A percentile compares a stretch with the other conserved stretches of the same genome.
phyloP scores from a whole-genome alignment of 371 early-diverging fungal species.

The Haplosporangium sp. region DNA sequence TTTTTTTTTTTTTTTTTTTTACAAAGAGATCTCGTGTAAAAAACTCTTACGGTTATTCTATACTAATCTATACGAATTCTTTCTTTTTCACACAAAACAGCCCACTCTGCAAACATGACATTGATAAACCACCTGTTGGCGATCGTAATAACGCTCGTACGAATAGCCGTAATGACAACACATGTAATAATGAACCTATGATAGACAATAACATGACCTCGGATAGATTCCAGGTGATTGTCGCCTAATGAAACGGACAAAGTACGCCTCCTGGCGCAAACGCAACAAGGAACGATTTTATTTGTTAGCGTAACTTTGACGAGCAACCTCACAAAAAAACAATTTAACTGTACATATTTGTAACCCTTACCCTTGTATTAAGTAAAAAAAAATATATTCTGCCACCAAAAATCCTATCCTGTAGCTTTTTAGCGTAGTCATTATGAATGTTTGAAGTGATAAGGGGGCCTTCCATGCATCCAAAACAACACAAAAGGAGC shows the following conservation, averaged over 20 bases:
- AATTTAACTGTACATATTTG: no score
- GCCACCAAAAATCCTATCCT: no score
- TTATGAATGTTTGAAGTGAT: no score
- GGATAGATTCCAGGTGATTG: slow-evolving; percentile 27
- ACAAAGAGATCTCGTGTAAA: no score
- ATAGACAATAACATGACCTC: background rate
- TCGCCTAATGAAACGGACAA: slow-evolving; percentile 5
- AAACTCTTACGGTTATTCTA: no score
- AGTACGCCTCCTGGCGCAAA: background rate
- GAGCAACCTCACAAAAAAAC: background rate
- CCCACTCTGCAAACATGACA: slow-evolving; percentile 54
- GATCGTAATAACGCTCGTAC: slow-evolving; percentile 3
- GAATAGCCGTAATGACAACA: background rate
- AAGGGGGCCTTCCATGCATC: no score
- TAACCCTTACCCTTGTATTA: no score
- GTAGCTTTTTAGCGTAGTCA: no score
- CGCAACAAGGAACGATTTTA: background rate
- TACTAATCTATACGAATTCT: background rate
- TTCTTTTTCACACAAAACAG: background rate
- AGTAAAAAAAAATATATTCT: no score
- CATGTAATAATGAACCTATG: background rate
- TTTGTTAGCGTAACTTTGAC: no score
- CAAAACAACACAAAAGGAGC: no score
- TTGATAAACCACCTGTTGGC: slow-evolving; percentile 34
- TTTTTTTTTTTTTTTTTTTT: background rate